Base-by-base conservation (phyloP, 768 basidiomycete genomes). In the Boletus subparvulus region DNA sequence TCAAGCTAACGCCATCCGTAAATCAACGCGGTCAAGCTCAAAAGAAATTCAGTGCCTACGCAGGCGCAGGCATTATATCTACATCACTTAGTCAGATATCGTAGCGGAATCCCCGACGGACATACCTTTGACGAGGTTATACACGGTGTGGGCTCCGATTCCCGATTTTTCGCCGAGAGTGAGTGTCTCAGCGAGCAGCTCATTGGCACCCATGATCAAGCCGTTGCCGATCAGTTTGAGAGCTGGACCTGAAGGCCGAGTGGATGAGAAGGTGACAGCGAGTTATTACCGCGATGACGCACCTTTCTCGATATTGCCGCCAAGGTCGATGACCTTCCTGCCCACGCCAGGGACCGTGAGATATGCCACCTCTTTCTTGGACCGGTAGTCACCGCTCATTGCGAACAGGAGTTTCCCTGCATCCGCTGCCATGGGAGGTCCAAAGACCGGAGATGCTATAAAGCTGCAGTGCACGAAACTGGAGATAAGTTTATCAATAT, bases 101-200 rank as follows among this genome's bases (percentile, higher is more conserved):
- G 40, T 16, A 37, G 13, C 9, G n/a, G 44, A 19, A 30, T n/a
- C 35, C n/a, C 21, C 28, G n/a, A 36, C 1, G 14, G 37, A 55
- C 59, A 52, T 64, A 80, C 86, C 87, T 75, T 84, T 82, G 50
- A 91, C 75, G 17, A 85, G 76, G 19, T 71, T 68, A 21, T 81
- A 73, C 13, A 90, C 79, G 37, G 81, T 76, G 10, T 83, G 76
- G 2, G 86, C 77, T 3, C 84, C 86, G 37, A 96, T 86, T 24
- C 92, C 94, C 0, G 88, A 79, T 72, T 92, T 92, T 61, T 92
- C 90, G 5, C 87, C 87, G 11, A 95, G 82, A 1, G 93, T 94
- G 65, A 89, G 85, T n/a, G 83, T 77, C 73, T 95, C 93, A 0
- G 88, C 85, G 13, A 95, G 76, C 11, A 94, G 74, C 67, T 94